Percentiles rank a stretch among this genome's conserved stretches.
These are phyloP conservation scores for Fistulina hepatica DNA, from an alignment of 1,284 basidiomycete species.

Conservation along the genomic window DNA sequence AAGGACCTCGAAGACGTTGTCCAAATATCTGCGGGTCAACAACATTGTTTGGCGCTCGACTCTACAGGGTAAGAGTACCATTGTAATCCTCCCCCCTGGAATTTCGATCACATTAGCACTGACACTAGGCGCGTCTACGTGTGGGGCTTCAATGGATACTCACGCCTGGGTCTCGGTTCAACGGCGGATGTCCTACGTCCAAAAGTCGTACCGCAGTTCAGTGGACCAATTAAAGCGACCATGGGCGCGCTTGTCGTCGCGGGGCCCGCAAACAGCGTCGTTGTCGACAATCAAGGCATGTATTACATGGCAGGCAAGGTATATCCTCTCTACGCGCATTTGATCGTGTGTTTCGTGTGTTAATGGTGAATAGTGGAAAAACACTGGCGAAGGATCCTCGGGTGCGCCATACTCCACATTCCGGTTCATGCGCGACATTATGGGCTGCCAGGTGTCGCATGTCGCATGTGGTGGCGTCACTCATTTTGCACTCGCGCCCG, in stretches of 20 bases:
- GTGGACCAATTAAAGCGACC: conserved; percentile 53
- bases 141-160: conserved; percentile 82
- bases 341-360: conserved; percentile 10
- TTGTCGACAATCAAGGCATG: conserved; percentile 76
- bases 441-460: conserved; percentile 61
- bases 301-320: conserved; percentile 81
- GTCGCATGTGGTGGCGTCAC: conserved; percentile 82
- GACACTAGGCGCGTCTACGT: conserved; percentile 58
- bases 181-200: conserved; percentile 75
- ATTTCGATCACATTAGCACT: conserved; percentile 5
- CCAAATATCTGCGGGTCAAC: conserved; percentile 76
- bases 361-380: conserved; percentile 66
- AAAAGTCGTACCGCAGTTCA: conserved; percentile 72
- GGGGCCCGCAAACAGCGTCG: conserved; percentile 75
- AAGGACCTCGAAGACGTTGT: conserved; percentile 65
- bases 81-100: conserved; percentile 2
- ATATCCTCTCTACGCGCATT: conserved; percentile 4
- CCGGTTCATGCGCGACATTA: conserved; percentile 71
- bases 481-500: conserved; percentile 68
- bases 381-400: conserved; percentile 79
- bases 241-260: conserved; percentile 63
- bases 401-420: conserved; percentile 78
- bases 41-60: conserved; percentile 79
- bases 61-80: conserved; percentile 46
- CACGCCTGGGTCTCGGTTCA: conserved; percentile 72